Evolutionary conservation across 352 stramenopile genomes (phyloP), one percentile per base, ranked within the genome.

Genomic region (Pythium aquatile): DNA sequence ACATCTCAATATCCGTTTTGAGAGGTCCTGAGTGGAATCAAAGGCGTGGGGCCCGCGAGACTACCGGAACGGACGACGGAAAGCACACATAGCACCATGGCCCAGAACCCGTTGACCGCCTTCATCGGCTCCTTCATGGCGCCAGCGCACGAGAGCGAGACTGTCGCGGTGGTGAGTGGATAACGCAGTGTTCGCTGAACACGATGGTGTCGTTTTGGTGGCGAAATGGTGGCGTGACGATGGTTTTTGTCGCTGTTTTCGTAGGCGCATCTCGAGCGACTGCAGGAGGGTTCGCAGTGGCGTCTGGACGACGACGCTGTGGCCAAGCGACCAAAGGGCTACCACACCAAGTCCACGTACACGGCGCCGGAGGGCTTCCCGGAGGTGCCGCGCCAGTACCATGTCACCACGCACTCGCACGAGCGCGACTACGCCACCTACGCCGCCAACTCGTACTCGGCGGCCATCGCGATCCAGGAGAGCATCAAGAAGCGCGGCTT

Each of bases 391-490:
- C 86, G 86, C 37, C 86, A 87, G 74, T 95, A 88, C 73, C 78
- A 77, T 29, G 65, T 80, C 55, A 74, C 79, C n/a, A 75, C 83
- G 65, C 86, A 95, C 77, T 85, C 79, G 35, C 71, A 77, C 24
- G 78, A 81, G 14, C 80, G 72, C 58, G 81, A 93, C 72, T 95
- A 71, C 61, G 82, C 76, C 53, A 91, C 82, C 49, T 93, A 95
- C 73, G 81, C 78, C 33, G 86, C 84, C 68, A 95, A 95, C 75
- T 95, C 86, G 76, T 93, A 93, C 79, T 75, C 82, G 67, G 87
- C 86, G 64, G 83, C 82, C 13, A 95, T 95, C 65, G 86, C 84
- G 37, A 79, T 95, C 65, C 77, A 87, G 55, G 83, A 95, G 62
- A 48, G 81, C 57, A 85, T 95, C 51, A 91, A 91, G 73, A 76